Evolutionary conservation across 306 rosid species (phyloP).

Genomic region (Argentina anserina): DNA sequence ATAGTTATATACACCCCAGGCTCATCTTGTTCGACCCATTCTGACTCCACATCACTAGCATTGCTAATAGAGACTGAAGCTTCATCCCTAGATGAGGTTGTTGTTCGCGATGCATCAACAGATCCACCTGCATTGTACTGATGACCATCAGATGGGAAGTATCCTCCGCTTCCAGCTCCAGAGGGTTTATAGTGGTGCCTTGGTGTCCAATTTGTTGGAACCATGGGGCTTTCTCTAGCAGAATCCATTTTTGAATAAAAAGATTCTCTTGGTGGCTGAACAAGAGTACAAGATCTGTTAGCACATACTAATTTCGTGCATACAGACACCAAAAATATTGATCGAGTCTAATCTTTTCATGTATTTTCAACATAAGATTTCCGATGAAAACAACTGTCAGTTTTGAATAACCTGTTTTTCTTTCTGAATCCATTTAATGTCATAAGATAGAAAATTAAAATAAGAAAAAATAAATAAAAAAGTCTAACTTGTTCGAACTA

Average conservation of each 20-base stretch:
- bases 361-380: neutral
- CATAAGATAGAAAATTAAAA: too few species aligned
- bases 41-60: conserved; percentile 67
- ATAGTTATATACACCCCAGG: conserved; percentile 87
- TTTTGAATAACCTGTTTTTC: neutral
- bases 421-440: too few species aligned
- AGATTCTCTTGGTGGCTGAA: conserved; percentile 53
- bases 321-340: neutral
- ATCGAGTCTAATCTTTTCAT: neutral
- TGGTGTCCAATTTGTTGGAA: conserved; percentile 46
- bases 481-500: neutral
- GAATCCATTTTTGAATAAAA: conserved; percentile 48
- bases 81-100: conserved; percentile 77
- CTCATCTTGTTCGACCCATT: conserved; percentile 86
- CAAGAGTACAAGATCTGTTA: conserved; percentile 18
- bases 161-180: conserved; percentile 45
- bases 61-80: conserved; percentile 67
- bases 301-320: neutral
- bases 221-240: conserved; percentile 56
- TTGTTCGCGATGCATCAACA: conserved; percentile 64
- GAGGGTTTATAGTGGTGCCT: conserved; percentile 49
- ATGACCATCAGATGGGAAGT: conserved; percentile 45
- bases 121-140: conserved; percentile 36
- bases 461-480: too few species aligned
- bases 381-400: neutral